Evolutionary conservation across 2,329 filamentous ascomycete species (phyloP), one percentile per base, ranked within the genome.

Genomic region (Fonsecaea nubica): DNA sequence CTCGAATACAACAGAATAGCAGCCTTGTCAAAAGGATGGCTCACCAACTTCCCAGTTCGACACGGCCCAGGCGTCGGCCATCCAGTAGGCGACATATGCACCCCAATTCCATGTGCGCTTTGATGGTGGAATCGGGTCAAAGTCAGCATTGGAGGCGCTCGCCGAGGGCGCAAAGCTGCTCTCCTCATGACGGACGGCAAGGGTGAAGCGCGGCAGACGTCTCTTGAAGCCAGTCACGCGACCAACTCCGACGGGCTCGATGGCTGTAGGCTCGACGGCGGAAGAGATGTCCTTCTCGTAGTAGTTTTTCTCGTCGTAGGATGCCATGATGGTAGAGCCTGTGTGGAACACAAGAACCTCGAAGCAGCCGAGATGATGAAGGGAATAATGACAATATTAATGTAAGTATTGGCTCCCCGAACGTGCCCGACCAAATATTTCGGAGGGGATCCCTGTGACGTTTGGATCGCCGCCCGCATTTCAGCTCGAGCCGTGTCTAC

Each of bases 61-160:
- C 21, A 70, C 70, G 8, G 68, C 68, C 68, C 68, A 70, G 30
- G 68, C 68, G 38, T 78, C 77, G 50, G 78, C 78, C 70, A 81
- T 80, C 80, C 80, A 82, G 66, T 81, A 81, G 5, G 75, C 75
- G 5, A 80, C 71, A 68, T 81, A 82, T 0, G 80, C 80, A 65
- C 74, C 72, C 42, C 74, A 71, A 15, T 75, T 77, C 80, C 80
- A 82, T 35, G 79, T 81, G 10, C 80, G 72, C 68, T 82, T 77
- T 32, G 76, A 71, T 33, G 79, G 70, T 63, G 75, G 76, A 8
- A 80, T 74, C 10, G 81, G 77, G 45, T 72, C 71, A 36, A 70
- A 68, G 57, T 72, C 71, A 60, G 69, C 69, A 63, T 72, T 72
- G 52, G 71, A 70, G 36, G 68, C 63, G 15, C 33, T 62, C 58